phyloP scores from a whole-genome alignment of 1,284 basidiomycete species.

The Leccinum griseonigrum region DNA sequence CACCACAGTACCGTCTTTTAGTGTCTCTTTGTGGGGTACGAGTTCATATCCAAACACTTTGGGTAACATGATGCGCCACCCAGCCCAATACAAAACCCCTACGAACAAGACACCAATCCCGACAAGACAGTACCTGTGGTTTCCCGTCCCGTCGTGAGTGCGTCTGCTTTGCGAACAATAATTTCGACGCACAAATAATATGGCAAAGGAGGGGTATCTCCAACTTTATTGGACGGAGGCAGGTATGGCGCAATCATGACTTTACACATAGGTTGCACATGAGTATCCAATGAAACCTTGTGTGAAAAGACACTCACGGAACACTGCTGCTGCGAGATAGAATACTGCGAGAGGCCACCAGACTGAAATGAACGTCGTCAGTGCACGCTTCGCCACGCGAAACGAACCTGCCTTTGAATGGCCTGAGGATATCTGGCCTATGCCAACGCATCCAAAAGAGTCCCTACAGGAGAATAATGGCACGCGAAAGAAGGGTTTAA shows the following conservation, averaged over 20 bases:
- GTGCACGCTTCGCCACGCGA: neutral
- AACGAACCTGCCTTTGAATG: slow-evolving; percentile 50
- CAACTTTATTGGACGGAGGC: slow-evolving; percentile 49
- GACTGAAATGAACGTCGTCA: slow-evolving; percentile 33
- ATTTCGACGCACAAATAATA: slow-evolving; percentile 48
- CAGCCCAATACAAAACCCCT: slow-evolving; percentile 54
- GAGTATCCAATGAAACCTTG: neutral
- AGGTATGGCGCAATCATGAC: slow-evolving; percentile 58
- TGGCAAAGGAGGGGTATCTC: slow-evolving; percentile 58
- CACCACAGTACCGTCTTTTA: slow-evolving; percentile 56
- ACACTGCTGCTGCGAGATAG: slow-evolving; percentile 50
- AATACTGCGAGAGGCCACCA: slow-evolving; percentile 58
- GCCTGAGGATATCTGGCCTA: slow-evolving; percentile 44
- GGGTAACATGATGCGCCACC: slow-evolving; percentile 51
- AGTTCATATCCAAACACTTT: slow-evolving; percentile 48
- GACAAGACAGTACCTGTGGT: slow-evolving; percentile 50
- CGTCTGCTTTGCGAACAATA: neutral
- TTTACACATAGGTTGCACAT: slow-evolving; percentile 16
- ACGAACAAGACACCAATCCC: slow-evolving; percentile 48
- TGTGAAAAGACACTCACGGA: slow-evolving; percentile 38
- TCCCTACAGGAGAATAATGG: neutral
- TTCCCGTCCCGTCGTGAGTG: neutral
- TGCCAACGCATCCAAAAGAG: slow-evolving; percentile 56
- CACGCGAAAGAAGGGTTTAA: neutral
- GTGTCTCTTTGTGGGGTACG: slow-evolving; percentile 43